These are phyloP conservation scores for Tothia fuscella DNA, from an alignment of 2,329 filamentous ascomycete genomes.

Conservation along the genomic window DNA sequence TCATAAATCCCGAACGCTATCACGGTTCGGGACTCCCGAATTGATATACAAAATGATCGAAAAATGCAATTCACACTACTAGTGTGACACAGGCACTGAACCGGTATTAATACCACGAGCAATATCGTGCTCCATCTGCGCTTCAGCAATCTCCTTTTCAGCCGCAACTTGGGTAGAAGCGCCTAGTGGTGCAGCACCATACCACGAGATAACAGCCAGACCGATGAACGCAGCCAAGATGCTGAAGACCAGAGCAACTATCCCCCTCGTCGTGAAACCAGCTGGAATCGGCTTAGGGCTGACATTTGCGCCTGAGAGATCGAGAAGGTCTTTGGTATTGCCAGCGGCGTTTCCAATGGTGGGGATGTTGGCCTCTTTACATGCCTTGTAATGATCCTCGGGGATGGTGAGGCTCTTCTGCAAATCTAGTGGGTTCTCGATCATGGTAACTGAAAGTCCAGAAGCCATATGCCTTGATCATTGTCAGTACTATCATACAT, in stretches of 20 bases:
- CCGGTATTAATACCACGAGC: too few relatives aligned
- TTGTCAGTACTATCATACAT: conserved; percentile 5
- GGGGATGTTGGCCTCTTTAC: conserved; percentile 39
- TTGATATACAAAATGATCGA: too few relatives aligned
- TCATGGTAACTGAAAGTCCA: conserved; percentile 39
- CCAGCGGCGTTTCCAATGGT: conserved; percentile 61
- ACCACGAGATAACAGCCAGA: conserved; percentile 54
- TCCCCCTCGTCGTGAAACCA: conserved; percentile 60
- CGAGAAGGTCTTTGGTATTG: conserved; percentile 51
- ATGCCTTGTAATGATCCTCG: conserved; percentile 47
- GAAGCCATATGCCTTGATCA: conserved; percentile 35
- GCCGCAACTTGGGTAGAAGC: conserved; percentile 1
- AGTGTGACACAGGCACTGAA: too few relatives aligned
- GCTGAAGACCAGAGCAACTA: conserved; percentile 64
- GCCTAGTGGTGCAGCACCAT: conserved; percentile 34
- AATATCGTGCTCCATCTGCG: background rate
- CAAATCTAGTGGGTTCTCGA: conserved; percentile 43
- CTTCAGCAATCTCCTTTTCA: background rate
- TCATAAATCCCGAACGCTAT: too few relatives aligned
- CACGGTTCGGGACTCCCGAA: too few relatives aligned
- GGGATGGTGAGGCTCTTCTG: conserved; percentile 52
- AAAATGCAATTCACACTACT: too few relatives aligned
- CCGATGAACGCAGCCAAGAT: conserved; percentile 57
- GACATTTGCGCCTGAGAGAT: conserved; percentile 50
- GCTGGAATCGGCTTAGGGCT: conserved; percentile 46